Conservation (phyloP, 2,329 filamentous ascomycete genomes). For the Aureobasidium sp. region DNA sequence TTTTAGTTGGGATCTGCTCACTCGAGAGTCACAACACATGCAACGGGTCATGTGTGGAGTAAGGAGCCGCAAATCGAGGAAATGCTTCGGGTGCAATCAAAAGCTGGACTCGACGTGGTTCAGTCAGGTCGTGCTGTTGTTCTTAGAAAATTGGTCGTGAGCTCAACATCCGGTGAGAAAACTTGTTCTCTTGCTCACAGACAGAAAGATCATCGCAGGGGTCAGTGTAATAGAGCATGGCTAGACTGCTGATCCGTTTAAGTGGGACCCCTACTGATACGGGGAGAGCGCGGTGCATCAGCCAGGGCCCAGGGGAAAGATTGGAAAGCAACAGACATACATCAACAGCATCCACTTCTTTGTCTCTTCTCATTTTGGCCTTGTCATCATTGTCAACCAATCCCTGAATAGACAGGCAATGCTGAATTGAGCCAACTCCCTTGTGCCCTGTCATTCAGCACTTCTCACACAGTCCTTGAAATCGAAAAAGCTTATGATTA, state of each 20-base stretch:
- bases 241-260: not conserved
- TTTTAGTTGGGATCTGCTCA: not conserved
- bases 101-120: not conserved
- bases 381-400: not conserved
- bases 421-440: not conserved
- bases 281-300: not conserved
- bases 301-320: conserved; percentile 9
- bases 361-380: not conserved
- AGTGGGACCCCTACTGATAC: conserved; percentile 1
- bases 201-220: not conserved
- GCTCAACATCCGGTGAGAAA: not conserved
- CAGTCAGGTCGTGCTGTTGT: not conserved
- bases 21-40: not conserved
- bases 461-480: not conserved
- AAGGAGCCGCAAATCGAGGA: not conserved
- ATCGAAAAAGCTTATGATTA: not conserved
- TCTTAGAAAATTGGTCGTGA: not conserved
- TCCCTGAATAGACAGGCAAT: conserved; percentile 5
- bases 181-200: not conserved
- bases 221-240: not conserved
- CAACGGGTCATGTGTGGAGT: conserved; percentile 5
- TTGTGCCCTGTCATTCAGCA: not conserved
- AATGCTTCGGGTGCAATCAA: not conserved
- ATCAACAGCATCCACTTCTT: conserved; percentile 1
- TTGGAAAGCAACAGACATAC: conserved; percentile 3